Evolutionary conservation across 768 basidiomycete genomes (phyloP), one percentile per base, ranked within the genome.

Genomic region (Rhizopogon vulgaris): DNA sequence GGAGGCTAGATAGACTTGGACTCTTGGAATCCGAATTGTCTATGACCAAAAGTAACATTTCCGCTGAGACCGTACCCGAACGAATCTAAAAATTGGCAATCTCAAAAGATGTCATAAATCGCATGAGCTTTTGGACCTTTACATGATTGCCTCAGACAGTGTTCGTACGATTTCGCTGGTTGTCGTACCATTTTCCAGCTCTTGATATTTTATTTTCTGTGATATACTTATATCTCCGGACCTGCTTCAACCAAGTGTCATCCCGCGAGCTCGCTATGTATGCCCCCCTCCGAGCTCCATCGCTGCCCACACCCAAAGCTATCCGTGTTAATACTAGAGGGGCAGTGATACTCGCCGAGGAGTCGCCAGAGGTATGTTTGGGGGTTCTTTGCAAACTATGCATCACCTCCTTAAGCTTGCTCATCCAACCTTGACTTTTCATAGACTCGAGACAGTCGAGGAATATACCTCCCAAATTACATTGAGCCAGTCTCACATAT

Each of bases 401-500:
- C 28, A 51, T 55, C 51, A 42, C 38, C 41, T 50, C 22, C 22
- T 22, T 22, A 22, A 22, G 22, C 22, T 22, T 22, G 22, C 22
- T 22, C 22, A 22, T 22, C 22, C 46, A 32, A 38, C 54, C 52
- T 54, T 56, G 38, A 52, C 42, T 54, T 49, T 38, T 42, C 45
- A 14, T 59, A 93, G 92, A 93, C 90, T 38, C 76, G 93, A 58
- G 94, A 97, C 69, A 94, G 91, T 63, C 78, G 94, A 64, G 95
- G 94, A 9, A 97, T 99, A 61, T 98, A 98, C 71, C 79, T 99
- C 30, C 96, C 96, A 49, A 94, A 96, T 65, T 85, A 98, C 73
- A 95, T 95, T 55, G 96, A 99, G 70, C 91, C 92, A 22, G 87
- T 99, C 14, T 96, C 94, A 17, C 94, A 98, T 66, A 94, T 98